Evolutionary conservation across 306 rosid species (phyloP).

Genomic region (Dalbergia cochinchinensis): DNA sequence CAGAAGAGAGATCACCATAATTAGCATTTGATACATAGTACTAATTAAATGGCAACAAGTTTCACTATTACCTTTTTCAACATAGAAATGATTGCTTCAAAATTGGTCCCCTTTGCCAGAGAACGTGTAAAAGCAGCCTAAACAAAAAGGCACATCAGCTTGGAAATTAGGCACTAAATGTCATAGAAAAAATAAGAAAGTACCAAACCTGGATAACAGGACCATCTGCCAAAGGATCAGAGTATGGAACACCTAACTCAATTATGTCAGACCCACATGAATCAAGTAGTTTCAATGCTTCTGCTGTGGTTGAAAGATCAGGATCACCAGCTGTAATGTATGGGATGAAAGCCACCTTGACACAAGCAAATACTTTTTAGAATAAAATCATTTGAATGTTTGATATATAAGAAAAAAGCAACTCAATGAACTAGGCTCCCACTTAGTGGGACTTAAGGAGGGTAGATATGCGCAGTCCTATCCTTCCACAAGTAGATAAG

Average conservation of each 20-base stretch:
- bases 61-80: constrained; percentile 76
- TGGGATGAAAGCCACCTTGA: constrained; percentile 89
- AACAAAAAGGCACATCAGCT: constrained; percentile 40
- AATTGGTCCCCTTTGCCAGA: constrained; percentile 81
- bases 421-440: too few species aligned
- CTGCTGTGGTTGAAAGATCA: constrained; percentile 86
- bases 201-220: constrained; percentile 91
- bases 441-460: too few species aligned
- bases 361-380: constrained; percentile 42
- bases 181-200: constrained; percentile 16
- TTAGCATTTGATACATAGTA: constrained; percentile 2
- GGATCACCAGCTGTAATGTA: constrained; percentile 98
- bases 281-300: constrained; percentile 91
- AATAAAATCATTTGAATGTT: constrained; percentile 38
- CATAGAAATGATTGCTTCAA: constrained; percentile 73
- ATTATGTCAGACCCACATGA: constrained; percentile 90
- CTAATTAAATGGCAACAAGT: constrained; percentile 23
- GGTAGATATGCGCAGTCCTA: too few species aligned
- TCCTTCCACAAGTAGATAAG: too few species aligned
- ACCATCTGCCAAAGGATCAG: constrained; percentile 99
- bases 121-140: constrained; percentile 97
- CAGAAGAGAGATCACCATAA: background rate
- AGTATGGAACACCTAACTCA: constrained; percentile 91
- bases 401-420: too few species aligned
- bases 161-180: constrained; percentile 35